Base-by-base conservation (phyloP, 2,329 filamentous ascomycete genomes). In the Rhytidhysteron rufulum region DNA sequence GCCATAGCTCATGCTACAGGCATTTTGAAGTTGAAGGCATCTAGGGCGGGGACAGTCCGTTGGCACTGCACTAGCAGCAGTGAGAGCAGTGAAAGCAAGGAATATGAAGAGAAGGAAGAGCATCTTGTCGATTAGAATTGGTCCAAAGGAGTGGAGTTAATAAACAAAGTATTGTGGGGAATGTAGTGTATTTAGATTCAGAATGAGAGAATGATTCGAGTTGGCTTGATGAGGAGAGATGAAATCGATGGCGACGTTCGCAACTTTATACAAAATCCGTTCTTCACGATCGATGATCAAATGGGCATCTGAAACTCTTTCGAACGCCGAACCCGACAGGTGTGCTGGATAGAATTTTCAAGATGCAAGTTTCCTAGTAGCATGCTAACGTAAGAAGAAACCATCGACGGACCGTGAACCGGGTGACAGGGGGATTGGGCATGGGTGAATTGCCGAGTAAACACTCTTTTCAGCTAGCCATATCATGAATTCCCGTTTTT, bases 21-120 rank as follows among this genome's bases (percentile, higher is more conserved):
- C 40, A 36, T 59, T 54, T 1, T 47, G 47, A n/a, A 43, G 27
- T 13, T 44, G 32, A 37, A 49, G 51, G n/a, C 53, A 53, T 31
- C 50, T 48, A 21, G 27, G 32, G 16, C 44, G 17, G 19, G 46
- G 47, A 32, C 56, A 57, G 24, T 47, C 40, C 22, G 42, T 50
- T 34, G 45, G 47, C 8, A 41, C 51, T 3, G 50, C 51, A 2
- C 47, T 40, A 15, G 48, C 44, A 13, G 47, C 15, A 2, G 33
- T 39, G 8, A 45, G 13, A 5, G 34, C 33, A 11, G 41, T 31
- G n/a, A 51, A 29, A 13, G 31, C 2, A 3, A 40, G 29, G 2
- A 35, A 16, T 19, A 47, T 19, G 13, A 54, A 16, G 37, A 32
- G 31, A 7, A 29, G 11, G 22, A 33, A 15, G 10, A 4, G 31